Evolutionary conservation across 1,284 basidiomycete genomes (phyloP), one percentile per base, ranked within the genome.

Genomic region (Veloporphyrellus conicus): DNA sequence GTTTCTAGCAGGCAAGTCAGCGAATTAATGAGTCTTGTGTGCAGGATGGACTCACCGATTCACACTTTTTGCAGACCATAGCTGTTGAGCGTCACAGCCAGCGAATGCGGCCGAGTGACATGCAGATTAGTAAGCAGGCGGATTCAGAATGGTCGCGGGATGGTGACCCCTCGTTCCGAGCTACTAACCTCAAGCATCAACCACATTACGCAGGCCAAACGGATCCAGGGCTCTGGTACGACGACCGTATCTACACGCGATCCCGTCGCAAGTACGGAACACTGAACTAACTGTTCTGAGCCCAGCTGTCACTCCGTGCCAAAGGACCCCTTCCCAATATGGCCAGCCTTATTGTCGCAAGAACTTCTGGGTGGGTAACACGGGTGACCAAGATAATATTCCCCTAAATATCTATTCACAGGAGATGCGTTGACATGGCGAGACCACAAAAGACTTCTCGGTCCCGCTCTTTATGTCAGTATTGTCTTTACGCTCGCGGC

Each of bases 1-100:
- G 77, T 85, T 88, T 88, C 84, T 87, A 69, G 36, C 31, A 41
- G 49, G 47, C 47, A 43, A 15, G 41, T 55, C 28, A 50, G 51
- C 33, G 37, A 35, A 46, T 35, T 27, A 38, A 38, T 41, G 46
- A 28, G 45, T 47, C 23, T 45, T 53, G 59, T 3, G 23, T 5
- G 7, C 8, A 10, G 6, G 58, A 14, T 6, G 60, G 22, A 40
- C 73, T 45, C 50, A 79, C 86, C 68, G 76, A 72, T 70, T 88
- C 86, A 68, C 86, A 89, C 68, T 79, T 82, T 66, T 73, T 74
- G 71, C 86, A 89, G 54, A 89, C 86, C 86, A 89, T 88, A 48
- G 25, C 32, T 15, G 43, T 59, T 37, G 56, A 3, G 47, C 36
- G 41, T 41, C 18, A 37, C 43, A 44, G 55, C n/a, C n/a, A n/a